Evolutionary conservation across 192 early-diverging fungal species (phyloP), one percentile per base, ranked within the genome.

Genomic region (Neocallimastix lanati): DNA sequence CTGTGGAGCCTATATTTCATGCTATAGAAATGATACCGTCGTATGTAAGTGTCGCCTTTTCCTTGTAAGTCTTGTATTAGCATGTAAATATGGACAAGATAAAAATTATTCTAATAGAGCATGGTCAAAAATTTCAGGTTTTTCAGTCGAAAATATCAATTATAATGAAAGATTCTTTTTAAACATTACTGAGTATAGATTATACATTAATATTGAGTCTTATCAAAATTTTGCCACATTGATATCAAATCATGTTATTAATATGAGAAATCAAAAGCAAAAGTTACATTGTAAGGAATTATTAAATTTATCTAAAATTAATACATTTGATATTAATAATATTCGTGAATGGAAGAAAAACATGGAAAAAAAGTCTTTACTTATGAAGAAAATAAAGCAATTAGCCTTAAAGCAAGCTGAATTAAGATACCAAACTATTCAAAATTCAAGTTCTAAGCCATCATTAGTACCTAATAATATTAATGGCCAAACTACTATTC

Each of bases 21-120:
- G 50, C n/a, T 67, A 67, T 67, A 67, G 16, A 27, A 67, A 16
- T 67, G 50, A 67, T 9, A 67, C 50, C n/a, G 9, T 67, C 0
- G 50, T 67, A 21, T 93, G 91, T 78, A 92, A 90, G 14, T 91
- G 93, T 77, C 90, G 93, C 81, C 90, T 96, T 88, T 96, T 95
- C 85, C 84, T 95, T 29, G 89, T 92, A 29, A 88, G 94, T 0
- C 85, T 97, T 28, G 92, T 97, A 78, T 84, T 93, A 27, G 93
- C 96, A 14, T 93, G 93, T 77, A 97, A 97, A 84, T 95, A 91
- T 81, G 88, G 92, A 77, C 89, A 89, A 67, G 96, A 97, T 86
- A 91, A 90, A 79, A 91, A 90, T 76, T 97, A 94, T 85, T 87
- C 89, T 25, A 96, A 94, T 88, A 87, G 86, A 79, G 90, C 93